Evolutionary conservation across 331 rosid genomes (phyloP).

Genomic region (Malus hybrid): DNA sequence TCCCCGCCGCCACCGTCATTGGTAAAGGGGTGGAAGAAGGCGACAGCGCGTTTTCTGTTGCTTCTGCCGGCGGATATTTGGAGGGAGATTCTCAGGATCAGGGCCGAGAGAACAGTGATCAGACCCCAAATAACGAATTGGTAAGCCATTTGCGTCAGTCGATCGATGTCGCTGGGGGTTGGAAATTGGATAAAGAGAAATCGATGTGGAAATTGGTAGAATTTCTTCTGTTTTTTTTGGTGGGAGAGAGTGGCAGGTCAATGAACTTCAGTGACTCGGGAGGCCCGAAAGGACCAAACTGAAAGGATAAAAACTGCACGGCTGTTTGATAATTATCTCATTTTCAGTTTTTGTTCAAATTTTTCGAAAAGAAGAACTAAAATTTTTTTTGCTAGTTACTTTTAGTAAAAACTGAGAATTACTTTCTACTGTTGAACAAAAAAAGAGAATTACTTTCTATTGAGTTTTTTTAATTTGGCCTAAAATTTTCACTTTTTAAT

Average conservation of each 20-base stretch:
- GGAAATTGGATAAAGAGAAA: not conserved
- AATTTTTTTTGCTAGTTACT: too few species aligned
- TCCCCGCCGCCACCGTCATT: slow-evolving; percentile 94
- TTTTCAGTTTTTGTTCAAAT: too few species aligned
- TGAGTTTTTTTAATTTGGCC: too few species aligned
- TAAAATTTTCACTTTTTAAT: too few species aligned
- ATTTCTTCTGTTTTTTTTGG: not conserved
- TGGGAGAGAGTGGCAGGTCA: not conserved
- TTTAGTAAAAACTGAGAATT: too few species aligned
- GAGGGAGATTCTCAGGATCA: slow-evolving; percentile 18
- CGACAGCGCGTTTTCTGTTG: slow-evolving; percentile 51
- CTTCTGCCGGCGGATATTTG: slow-evolving; percentile 28
- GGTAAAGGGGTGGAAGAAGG: slow-evolving; percentile 91
- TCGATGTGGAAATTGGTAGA: not conserved
- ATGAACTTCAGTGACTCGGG: not conserved
- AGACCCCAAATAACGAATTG: slow-evolving; percentile 18
- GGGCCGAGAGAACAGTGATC: slow-evolving; percentile 22
- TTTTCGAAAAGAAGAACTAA: too few species aligned
- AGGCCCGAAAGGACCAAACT: not conserved
- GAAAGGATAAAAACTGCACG: not conserved
- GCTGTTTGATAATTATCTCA: too few species aligned
- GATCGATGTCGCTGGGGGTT: not conserved
- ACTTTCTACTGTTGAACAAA: too few species aligned
- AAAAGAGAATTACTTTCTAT: too few species aligned
- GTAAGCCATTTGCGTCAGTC: slow-evolving; percentile 15